Conservation (phyloP, 2,329 filamentous ascomycete species). For the Kalaharituber pfeilii region DNA sequence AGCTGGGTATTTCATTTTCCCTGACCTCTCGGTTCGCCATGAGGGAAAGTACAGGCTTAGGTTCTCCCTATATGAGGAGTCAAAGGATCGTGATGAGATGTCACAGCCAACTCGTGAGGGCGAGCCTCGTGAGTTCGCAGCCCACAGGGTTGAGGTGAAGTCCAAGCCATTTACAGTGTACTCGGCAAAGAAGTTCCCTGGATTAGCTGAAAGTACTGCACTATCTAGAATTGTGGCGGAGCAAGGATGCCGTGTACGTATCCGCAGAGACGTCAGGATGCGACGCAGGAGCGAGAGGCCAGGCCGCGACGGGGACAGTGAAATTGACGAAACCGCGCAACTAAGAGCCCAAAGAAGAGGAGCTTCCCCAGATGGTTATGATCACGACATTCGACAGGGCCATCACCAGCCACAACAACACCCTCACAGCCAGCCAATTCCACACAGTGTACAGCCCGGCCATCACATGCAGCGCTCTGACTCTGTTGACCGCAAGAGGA, state of each 20-base stretch:
- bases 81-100: slow-evolving; percentile 31
- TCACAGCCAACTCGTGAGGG: slow-evolving; percentile 43
- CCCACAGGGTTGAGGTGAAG: slow-evolving; percentile 56
- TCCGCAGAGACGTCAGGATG: slow-evolving; percentile 86
- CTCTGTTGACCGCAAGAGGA: slow-evolving; percentile 19
- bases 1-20: slow-evolving; percentile 91
- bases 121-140: slow-evolving; percentile 29
- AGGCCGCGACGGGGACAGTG: slow-evolving; percentile 32
- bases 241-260: slow-evolving; percentile 90
- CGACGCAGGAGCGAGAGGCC: slow-evolving; percentile 61
- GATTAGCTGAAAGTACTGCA: slow-evolving; percentile 70
- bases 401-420: slow-evolving; percentile 9
- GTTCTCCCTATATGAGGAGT: slow-evolving; percentile 86
- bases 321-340: slow-evolving; percentile 44
- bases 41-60: slow-evolving; percentile 83
- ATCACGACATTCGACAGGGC: slow-evolving; percentile 9
- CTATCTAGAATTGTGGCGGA: slow-evolving; percentile 85
- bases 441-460: not conserved
- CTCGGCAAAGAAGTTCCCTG: slow-evolving; percentile 97
- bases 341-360: slow-evolving; percentile 31
- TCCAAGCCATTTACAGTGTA: slow-evolving; percentile 74
- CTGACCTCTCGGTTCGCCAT: slow-evolving; percentile 85
- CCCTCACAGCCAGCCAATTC: slow-evolving; percentile 17
- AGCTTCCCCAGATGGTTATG: slow-evolving; percentile 17
- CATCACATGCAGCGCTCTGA: slow-evolving; percentile 16